phyloP scores from a whole-genome alignment of 2,329 filamentous ascomycete species.

The Xylariaceae sp. region DNA sequence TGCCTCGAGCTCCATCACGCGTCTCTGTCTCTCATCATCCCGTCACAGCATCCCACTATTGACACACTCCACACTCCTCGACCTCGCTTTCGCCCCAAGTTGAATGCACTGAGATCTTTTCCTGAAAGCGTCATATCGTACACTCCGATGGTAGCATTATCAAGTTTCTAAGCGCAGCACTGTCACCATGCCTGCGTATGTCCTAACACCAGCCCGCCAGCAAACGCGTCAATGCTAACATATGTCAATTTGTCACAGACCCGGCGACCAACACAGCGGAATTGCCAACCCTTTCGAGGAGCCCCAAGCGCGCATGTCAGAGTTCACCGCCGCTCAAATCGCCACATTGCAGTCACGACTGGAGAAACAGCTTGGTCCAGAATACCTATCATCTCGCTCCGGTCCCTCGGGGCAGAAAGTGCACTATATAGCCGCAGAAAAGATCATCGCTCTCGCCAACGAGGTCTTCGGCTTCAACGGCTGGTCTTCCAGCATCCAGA shows the following conservation, averaged over 20 bases:
- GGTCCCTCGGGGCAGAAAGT: slow-evolving; percentile 83
- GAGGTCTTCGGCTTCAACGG: slow-evolving; percentile 34
- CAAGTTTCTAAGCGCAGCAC: slow-evolving; percentile 1
- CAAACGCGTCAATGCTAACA: not conserved
- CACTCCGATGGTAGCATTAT: slow-evolving; percentile 5
- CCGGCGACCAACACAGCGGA: slow-evolving; percentile 64
- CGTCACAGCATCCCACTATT: not conserved
- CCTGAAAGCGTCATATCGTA: not conserved
- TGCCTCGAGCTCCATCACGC: slow-evolving; percentile 3
- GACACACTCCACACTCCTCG: slow-evolving; percentile 2
- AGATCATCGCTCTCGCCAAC: slow-evolving; percentile 70
- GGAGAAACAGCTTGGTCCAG: slow-evolving; percentile 90
- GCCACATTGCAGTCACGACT: slow-evolving; percentile 81
- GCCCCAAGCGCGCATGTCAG: slow-evolving; percentile 60
- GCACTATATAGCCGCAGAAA: slow-evolving; percentile 93
- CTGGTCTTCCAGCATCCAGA: slow-evolving; percentile 94
- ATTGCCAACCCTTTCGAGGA: slow-evolving; percentile 81
- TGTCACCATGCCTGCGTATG: slow-evolving; percentile 29
- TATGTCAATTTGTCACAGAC: slow-evolving; percentile 39
- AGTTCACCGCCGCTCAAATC: slow-evolving; percentile 87
- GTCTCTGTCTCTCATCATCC: not conserved
- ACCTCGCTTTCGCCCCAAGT: not conserved
- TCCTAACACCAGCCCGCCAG: not conserved
- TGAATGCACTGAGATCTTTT: not conserved
- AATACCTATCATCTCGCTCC: slow-evolving; percentile 85